Evolutionary conservation across 179 eudicot genomes (phyloP).

Genomic region (Gypsophila paniculata): DNA sequence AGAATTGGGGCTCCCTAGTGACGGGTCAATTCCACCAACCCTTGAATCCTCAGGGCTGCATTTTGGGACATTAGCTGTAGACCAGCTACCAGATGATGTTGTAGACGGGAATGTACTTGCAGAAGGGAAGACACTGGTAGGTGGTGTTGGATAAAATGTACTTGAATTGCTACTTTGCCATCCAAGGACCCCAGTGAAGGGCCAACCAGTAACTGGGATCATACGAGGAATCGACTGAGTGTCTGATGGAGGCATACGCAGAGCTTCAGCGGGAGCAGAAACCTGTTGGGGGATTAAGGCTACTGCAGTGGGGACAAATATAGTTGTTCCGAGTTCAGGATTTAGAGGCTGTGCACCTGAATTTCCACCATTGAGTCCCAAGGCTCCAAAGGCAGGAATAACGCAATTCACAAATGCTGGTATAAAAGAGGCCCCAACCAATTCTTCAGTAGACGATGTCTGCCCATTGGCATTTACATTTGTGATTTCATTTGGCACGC

Average conservation of each 20-base stretch:
- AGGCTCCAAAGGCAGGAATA: not conserved
- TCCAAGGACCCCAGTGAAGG: not conserved
- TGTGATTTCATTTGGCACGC: not conserved
- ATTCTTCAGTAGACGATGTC: not conserved
- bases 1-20: not conserved
- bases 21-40: no score
- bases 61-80: not conserved
- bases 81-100: not conserved
- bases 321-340: not conserved
- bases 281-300: not conserved
- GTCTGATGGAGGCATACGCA: not conserved
- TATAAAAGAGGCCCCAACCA: not conserved
- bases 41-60: no score
- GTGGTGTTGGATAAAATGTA: no score
- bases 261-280: not conserved
- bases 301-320: slow-evolving; percentile 1
- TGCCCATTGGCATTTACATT: not conserved
- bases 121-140: not conserved
- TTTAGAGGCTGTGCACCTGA: not conserved
- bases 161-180: not conserved
- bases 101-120: not conserved
- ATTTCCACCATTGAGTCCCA: not conserved
- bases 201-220: not conserved
- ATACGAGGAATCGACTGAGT: slow-evolving; percentile 1
- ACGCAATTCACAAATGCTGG: slow-evolving; percentile 14